Conservation (phyloP, 345 rosid species). For the Populus nigra region DNA sequence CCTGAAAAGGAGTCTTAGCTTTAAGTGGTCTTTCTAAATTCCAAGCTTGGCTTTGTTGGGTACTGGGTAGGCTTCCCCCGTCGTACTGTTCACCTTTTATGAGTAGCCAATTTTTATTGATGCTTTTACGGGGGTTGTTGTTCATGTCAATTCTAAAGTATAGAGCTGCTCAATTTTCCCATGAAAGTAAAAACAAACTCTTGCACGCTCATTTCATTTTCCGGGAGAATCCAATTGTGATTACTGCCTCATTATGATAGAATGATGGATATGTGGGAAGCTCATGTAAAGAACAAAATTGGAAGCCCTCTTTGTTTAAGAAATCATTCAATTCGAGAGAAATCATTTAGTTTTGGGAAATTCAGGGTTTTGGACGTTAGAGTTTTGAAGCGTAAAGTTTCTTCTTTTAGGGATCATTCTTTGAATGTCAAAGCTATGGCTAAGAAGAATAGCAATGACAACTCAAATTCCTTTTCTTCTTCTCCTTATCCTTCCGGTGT, state of each 20-base stretch:
- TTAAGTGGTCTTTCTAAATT: too few species aligned
- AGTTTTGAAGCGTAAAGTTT: slow-evolving; percentile 30
- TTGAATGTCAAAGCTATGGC: slow-evolving; percentile 48
- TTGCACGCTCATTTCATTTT: neutral
- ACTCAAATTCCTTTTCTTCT: slow-evolving; percentile 20
- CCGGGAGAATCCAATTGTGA: neutral
- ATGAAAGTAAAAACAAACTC: neutral
- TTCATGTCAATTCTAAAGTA: too few species aligned
- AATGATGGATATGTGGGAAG: slow-evolving; percentile 47
- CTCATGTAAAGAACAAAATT: slow-evolving; percentile 37
- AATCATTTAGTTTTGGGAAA: slow-evolving; percentile 20
- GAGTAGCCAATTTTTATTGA: too few species aligned
- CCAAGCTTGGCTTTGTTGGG: too few species aligned
- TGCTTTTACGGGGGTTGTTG: too few species aligned
- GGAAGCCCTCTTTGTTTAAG: slow-evolving; percentile 25
- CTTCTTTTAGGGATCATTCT: slow-evolving; percentile 27
- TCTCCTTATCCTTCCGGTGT: slow-evolving; percentile 32
- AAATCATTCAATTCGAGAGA: slow-evolving; percentile 21
- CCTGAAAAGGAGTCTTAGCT: too few species aligned
- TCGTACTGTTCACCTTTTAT: too few species aligned
- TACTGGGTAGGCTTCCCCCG: too few species aligned
- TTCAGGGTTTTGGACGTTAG: slow-evolving; percentile 39
- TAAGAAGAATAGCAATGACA: slow-evolving; percentile 47
- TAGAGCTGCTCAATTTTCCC: neutral
- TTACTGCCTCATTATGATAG: slow-evolving; percentile 8